Base-by-base conservation (phyloP, 768 basidiomycete species). In the Trametes gibbosa region DNA sequence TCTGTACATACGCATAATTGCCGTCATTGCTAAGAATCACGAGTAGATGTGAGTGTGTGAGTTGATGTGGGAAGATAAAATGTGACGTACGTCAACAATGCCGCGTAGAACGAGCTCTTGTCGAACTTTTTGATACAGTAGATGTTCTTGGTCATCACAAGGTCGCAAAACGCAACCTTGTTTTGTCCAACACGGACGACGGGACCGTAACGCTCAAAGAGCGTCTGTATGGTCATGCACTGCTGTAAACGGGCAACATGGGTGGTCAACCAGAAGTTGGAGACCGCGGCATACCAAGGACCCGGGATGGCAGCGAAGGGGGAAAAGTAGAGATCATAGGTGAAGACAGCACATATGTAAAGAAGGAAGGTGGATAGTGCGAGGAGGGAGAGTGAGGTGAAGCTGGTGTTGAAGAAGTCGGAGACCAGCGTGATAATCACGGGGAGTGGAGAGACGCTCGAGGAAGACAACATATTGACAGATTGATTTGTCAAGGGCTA, bases 31-130 rank as follows among this genome's bases (percentile, higher is more conserved):
- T 92, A 68, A 9, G 34, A 16, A 37, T 2, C 43, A 43, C 37
- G 16, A 2, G 14, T 24, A 61, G 34, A 27, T 64, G 29, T 32
- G 29, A 32, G 10, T 32, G 10, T 10, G 29, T 4, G 5, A 10
- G 4, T 32, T 32, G 4, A 40, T 9, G 1, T 6, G 8, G 61
- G 54, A 46, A 56, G 48, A 59, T 60, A 56, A 46, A 49, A 50
- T 4, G 10, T 10, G 1, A 79, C 89, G 59, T 67, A 91, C 89
- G 87, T 92, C 68, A 89, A 77, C 61, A 92, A 77, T 63, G 85
- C 84, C 79, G 91, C 90, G 75, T 92, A 92, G 71, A 85, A 90
- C 34, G 75, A 69, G 78, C 88, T 89, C 76, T 92, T 92, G 75
- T 89, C 85, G 63, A 92, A 90, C 70, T 90, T 90, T 77, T 87